Conservation (phyloP, 495 filamentous ascomycete species). For the Hypomontagnella monticulosa region DNA sequence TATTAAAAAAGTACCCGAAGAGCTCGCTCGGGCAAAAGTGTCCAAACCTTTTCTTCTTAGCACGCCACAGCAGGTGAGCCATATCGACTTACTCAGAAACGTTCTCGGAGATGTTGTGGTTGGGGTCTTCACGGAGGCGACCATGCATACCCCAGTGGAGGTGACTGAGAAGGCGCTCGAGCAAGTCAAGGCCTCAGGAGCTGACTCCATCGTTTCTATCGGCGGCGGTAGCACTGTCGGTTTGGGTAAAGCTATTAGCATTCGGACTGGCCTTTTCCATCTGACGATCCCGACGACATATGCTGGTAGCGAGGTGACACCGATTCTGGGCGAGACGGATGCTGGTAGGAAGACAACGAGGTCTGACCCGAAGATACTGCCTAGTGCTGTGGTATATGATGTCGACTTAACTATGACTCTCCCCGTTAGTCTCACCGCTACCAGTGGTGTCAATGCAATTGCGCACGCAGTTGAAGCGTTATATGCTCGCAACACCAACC, state of each 20-base stretch:
- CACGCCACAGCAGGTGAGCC: slow-evolving; percentile 64
- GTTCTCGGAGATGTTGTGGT: slow-evolving; percentile 62
- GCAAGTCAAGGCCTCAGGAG: slow-evolving; percentile 48
- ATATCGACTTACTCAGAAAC: slow-evolving; percentile 59
- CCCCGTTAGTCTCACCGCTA: slow-evolving; percentile 67
- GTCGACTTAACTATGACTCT: slow-evolving; percentile 73
- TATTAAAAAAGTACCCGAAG: slow-evolving; percentile 67
- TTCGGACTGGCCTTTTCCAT: slow-evolving; percentile 70
- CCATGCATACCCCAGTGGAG: slow-evolving; percentile 74
- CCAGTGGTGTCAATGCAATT: slow-evolving; percentile 75
- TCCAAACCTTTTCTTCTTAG: slow-evolving; percentile 67
- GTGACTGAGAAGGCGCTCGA: slow-evolving; percentile 69
- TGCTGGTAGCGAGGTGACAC: slow-evolving; percentile 75
- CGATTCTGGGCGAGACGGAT: slow-evolving; percentile 73
- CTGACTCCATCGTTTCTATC: slow-evolving; percentile 64
- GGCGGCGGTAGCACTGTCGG: slow-evolving; percentile 74
- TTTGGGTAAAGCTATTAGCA: slow-evolving; percentile 72
- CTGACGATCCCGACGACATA: slow-evolving; percentile 76
- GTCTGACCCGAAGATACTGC: slow-evolving; percentile 72
- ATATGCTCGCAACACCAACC: slow-evolving; percentile 71
- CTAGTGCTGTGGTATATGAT: slow-evolving; percentile 74
- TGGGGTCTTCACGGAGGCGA: slow-evolving; percentile 69
- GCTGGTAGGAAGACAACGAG: slow-evolving; percentile 71
- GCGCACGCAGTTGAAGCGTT: slow-evolving; percentile 75
- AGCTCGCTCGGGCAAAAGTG: slow-evolving; percentile 64